Evolutionary conservation across 2,329 filamentous ascomycete species (phyloP).

Genomic region (Pseudopithomyces maydicus): DNA sequence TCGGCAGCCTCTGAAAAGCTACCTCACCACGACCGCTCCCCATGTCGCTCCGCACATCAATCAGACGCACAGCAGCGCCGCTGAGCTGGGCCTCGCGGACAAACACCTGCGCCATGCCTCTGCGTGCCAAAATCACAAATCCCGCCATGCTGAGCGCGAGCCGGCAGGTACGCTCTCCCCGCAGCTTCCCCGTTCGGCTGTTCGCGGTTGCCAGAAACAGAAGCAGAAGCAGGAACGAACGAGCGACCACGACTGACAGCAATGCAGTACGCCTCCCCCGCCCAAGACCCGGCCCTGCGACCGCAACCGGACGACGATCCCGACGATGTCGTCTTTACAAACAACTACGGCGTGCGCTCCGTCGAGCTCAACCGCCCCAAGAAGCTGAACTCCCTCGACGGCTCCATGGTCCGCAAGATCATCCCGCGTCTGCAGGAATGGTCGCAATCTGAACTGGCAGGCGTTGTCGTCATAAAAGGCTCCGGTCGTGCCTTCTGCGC

Average conservation of each 20-base stretch:
- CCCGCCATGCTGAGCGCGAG: constrained; percentile 58
- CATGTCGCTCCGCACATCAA: constrained; percentile 54
- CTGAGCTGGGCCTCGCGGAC: constrained; percentile 45
- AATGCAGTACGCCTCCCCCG: constrained; percentile 42
- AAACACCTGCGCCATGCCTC: constrained; percentile 66
- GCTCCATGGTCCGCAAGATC: constrained; percentile 95
- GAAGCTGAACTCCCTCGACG: constrained; percentile 91
- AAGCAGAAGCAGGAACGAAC: neutral
- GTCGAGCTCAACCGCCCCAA: constrained; percentile 92
- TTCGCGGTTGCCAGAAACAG: neutral
- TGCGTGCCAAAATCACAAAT: constrained; percentile 75
- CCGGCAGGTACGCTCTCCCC: constrained; percentile 53
- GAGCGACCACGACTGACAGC: constrained; percentile 14
- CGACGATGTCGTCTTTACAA: constrained; percentile 92
- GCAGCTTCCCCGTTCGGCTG: constrained; percentile 6
- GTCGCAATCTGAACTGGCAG: constrained; percentile 93
- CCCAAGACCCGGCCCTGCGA: constrained; percentile 45
- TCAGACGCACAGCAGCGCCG: constrained; percentile 47
- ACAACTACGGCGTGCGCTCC: constrained; percentile 84
- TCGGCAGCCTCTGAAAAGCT: constrained; percentile 35
- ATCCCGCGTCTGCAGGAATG: constrained; percentile 87
- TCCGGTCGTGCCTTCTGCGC: constrained; percentile 88
- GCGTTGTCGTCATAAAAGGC: constrained; percentile 90
- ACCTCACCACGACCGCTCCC: constrained; percentile 23
- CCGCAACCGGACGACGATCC: constrained; percentile 72